These are phyloP conservation scores for Agaricales sp. DNA, from an alignment of 1,284 basidiomycete genomes.

Conservation along the genomic window DNA sequence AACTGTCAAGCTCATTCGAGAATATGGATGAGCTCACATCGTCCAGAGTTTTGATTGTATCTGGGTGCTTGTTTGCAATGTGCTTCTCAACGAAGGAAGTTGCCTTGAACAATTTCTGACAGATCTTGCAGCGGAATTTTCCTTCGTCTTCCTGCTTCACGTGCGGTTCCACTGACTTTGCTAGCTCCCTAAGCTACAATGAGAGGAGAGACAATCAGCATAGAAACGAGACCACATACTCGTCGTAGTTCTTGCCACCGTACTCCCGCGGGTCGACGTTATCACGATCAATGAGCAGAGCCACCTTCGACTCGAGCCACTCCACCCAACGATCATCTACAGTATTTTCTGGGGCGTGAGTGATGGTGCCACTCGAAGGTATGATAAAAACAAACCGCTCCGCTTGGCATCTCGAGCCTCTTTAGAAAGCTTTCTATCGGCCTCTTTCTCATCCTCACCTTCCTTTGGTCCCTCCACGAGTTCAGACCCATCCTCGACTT, in stretches of 20 bases:
- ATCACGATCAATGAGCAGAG: slow-evolving; percentile 64
- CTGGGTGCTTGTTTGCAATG: slow-evolving; percentile 81
- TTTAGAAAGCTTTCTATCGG: slow-evolving; percentile 25
- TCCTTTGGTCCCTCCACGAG: slow-evolving; percentile 26
- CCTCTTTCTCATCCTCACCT: slow-evolving; percentile 25
- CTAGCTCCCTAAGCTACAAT: slow-evolving; percentile 53
- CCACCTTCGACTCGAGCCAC: slow-evolving; percentile 76
- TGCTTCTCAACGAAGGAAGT: slow-evolving; percentile 94
- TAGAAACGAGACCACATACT: slow-evolving; percentile 41
- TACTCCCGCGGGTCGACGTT: slow-evolving; percentile 78
- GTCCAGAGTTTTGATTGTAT: slow-evolving; percentile 67
- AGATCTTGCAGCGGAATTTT: slow-evolving; percentile 91
- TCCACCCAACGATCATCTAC: slow-evolving; percentile 83
- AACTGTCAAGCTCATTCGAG: slow-evolving; percentile 9
- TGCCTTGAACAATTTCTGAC: slow-evolving; percentile 92
- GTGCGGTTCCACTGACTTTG: slow-evolving; percentile 63
- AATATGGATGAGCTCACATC: slow-evolving; percentile 36
- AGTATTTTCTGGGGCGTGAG: not conserved
- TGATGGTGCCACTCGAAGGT: slow-evolving; percentile 11
- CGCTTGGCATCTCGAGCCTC: slow-evolving; percentile 14
- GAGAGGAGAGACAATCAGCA: slow-evolving; percentile 7
- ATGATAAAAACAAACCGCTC: slow-evolving; percentile 10
- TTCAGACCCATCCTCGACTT: slow-evolving; percentile 29
- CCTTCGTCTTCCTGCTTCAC: slow-evolving; percentile 93
- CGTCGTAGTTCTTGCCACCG: slow-evolving; percentile 81